A percentile compares a stretch with the other conserved stretches of the same genome.
phyloP scores from a whole-genome alignment of 805 yeast genomes.

The Suhomyces pyralidae region DNA sequence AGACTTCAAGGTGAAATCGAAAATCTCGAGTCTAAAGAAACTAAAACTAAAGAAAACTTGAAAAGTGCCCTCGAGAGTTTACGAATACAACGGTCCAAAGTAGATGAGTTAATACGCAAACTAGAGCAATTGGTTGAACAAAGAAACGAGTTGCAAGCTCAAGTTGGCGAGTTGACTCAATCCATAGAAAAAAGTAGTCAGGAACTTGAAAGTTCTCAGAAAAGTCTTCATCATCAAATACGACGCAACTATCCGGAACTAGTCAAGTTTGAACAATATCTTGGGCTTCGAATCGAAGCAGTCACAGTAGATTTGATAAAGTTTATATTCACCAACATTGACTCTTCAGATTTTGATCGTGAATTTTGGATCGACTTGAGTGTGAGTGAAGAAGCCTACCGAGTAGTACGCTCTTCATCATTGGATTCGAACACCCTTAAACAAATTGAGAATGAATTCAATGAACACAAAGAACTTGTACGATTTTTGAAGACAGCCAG shows the following conservation, averaged over 20 bases:
- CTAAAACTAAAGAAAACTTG: constrained; percentile 26
- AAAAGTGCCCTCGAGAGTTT: constrained; percentile 20
- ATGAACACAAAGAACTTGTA: constrained; percentile 25
- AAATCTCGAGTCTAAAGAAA: constrained; percentile 22
- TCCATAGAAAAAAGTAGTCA: constrained; percentile 28
- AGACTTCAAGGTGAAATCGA: constrained; percentile 30
- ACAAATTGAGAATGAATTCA: constrained; percentile 21
- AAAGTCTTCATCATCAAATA: constrained; percentile 41
- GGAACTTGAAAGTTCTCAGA: constrained; percentile 30
- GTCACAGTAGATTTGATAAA: constrained; percentile 43
- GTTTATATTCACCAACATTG: constrained; percentile 50
- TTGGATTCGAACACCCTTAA: constrained; percentile 19
- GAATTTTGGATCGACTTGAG: constrained; percentile 46
- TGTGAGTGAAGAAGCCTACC: constrained; percentile 25
- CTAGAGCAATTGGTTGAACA: constrained; percentile 32
- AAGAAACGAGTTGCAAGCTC: constrained; percentile 21
- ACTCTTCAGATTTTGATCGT: constrained; percentile 38
- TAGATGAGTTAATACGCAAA: constrained; percentile 32
- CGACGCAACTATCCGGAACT: constrained; percentile 52
- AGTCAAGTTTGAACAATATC: constrained; percentile 46
- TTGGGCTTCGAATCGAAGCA: constrained; percentile 57
- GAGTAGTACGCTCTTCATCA: constrained; percentile 38
- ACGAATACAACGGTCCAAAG: constrained; percentile 32
- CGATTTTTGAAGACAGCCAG: constrained; percentile 15
- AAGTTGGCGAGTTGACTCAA: constrained; percentile 29